phyloP scores from a whole-genome alignment of 1,284 basidiomycete genomes.

The Boletus smithii region DNA sequence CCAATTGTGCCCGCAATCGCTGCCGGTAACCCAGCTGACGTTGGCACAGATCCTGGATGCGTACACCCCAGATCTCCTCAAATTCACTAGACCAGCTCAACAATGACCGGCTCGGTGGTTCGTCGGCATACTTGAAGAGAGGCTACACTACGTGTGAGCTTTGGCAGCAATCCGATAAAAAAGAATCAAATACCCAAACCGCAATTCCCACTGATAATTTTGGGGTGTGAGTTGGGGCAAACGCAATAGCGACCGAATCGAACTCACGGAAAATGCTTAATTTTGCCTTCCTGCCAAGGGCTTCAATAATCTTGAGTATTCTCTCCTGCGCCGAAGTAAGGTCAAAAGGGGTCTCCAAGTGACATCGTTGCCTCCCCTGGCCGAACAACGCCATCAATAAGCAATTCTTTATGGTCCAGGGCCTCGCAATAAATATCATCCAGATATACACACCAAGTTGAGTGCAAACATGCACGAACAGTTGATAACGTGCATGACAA shows the following conservation, averaged over 20 bases:
- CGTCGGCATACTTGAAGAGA: conserved; percentile 61
- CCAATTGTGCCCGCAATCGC: conserved; percentile 18
- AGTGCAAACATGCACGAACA: conserved; percentile 64
- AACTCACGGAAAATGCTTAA: conserved; percentile 65
- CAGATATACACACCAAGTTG: conserved; percentile 48
- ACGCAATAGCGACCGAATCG: background rate
- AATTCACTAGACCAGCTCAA: conserved; percentile 57
- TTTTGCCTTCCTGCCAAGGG: conserved; percentile 62
- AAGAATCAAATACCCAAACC: conserved; percentile 51
- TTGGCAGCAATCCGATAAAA: background rate
- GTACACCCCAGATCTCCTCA: conserved; percentile 61
- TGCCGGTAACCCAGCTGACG: conserved; percentile 14
- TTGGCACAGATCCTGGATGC: conserved; percentile 40
- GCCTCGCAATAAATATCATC: background rate
- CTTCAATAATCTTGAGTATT: conserved; percentile 55
- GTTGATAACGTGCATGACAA: conserved; percentile 66
- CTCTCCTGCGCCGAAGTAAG: conserved; percentile 53
- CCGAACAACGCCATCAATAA: conserved; percentile 2
- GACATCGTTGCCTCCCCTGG: conserved; percentile 35
- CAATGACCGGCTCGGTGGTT: conserved; percentile 48
- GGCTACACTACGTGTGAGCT: conserved; percentile 40
- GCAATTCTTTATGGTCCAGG: background rate
- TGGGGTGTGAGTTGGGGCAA: conserved; percentile 6
- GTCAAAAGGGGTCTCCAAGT: conserved; percentile 23
- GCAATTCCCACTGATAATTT: conserved; percentile 52